Conservation (phyloP, 345 rosid species). For the Brassica juncea region DNA sequence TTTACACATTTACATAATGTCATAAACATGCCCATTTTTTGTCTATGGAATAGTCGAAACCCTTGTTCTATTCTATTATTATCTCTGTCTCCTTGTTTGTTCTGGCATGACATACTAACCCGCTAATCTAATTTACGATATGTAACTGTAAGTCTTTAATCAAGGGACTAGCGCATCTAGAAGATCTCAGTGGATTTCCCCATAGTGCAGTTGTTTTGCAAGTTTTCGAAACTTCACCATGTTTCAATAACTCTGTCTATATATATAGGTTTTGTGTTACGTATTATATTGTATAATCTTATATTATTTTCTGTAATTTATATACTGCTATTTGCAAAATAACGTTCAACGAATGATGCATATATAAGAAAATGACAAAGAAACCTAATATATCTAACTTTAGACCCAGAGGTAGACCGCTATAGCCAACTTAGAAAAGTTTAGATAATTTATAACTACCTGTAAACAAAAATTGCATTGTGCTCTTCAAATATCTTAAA, state of each 20-base stretch:
- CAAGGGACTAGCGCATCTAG: neutral
- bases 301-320: neutral
- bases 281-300: neutral
- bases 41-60: slow-evolving; percentile 18
- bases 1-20: slow-evolving; percentile 11
- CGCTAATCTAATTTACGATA: slow-evolving; percentile 4
- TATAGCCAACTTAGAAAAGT: neutral
- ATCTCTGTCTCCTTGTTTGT: slow-evolving; percentile 4
- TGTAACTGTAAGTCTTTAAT: neutral
- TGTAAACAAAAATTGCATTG: neutral
- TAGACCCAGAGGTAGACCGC: neutral
- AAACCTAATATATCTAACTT: neutral
- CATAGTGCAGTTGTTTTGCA: neutral
- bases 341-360: neutral
- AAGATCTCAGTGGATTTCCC: neutral
- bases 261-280: neutral
- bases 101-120: slow-evolving; percentile 21
- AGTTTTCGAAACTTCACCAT: neutral
- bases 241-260: neutral
- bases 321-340: neutral
- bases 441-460: neutral
- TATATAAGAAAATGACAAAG: neutral
- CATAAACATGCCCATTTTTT: neutral
- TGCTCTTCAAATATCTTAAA: neutral
- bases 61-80: slow-evolving; percentile 14